Conservation (phyloP, 805 yeast species). For the Starmerella geochares region DNA sequence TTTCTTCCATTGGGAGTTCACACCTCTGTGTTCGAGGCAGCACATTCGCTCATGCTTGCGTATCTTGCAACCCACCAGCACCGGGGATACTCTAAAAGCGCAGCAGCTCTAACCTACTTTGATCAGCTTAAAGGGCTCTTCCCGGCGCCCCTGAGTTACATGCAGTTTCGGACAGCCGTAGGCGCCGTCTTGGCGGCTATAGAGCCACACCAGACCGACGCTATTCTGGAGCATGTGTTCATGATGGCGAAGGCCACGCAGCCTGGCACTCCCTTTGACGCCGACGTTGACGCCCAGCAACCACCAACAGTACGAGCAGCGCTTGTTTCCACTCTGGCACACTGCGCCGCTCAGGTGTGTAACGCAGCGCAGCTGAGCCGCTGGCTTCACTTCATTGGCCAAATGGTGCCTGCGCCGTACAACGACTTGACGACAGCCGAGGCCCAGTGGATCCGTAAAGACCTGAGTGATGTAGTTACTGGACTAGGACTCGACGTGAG, state of each 20-base stretch:
- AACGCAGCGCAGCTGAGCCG: conserved; percentile 36
- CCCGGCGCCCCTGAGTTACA: conserved; percentile 44
- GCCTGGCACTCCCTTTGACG: conserved; percentile 23
- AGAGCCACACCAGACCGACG: conserved; percentile 33
- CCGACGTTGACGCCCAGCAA: too few relatives aligned
- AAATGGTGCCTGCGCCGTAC: conserved; percentile 31
- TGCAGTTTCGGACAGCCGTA: conserved; percentile 49
- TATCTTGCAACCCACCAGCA: conserved; percentile 26
- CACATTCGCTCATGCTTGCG: conserved; percentile 50
- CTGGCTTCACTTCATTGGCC: conserved; percentile 40
- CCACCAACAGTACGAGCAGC: conserved; percentile 41
- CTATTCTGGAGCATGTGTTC: conserved; percentile 38
- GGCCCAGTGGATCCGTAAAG: conserved; percentile 20
- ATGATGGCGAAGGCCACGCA: conserved; percentile 26
- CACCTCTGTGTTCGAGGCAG: conserved; percentile 40
- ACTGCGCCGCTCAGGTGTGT: conserved; percentile 41
- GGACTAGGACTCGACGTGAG: conserved; percentile 24
- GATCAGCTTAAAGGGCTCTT: conserved; percentile 44
- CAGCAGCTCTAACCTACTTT: conserved; percentile 36
- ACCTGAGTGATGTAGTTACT: conserved; percentile 20
- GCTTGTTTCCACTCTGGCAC: conserved; percentile 39
- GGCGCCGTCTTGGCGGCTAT: conserved; percentile 43
- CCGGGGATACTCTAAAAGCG: conserved; percentile 24
- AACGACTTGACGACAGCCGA: conserved; percentile 15
- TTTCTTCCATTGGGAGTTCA: conserved; percentile 24